Evolutionary conservation across 1,139 yeast species (phyloP), one percentile per base, ranked within the genome.

Genomic region (Scheffersomyces parashehatae): DNA sequence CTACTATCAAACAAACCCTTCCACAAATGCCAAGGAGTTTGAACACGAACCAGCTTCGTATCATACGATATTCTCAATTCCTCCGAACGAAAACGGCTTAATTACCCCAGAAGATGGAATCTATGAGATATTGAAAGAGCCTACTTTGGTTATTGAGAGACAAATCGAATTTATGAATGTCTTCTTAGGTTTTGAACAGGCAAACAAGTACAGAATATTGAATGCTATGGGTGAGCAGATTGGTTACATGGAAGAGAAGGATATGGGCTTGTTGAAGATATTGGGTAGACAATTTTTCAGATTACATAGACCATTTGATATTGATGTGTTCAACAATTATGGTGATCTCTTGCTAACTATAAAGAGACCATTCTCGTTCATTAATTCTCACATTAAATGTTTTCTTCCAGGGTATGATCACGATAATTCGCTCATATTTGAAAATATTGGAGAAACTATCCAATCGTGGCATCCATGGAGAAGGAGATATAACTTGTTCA

Each of bases 381-480:
- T 93, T 52, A 93, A 93, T 60, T 88, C 97, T 1, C 95, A 85
- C 57, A 88, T 93, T 53, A 85, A 85, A 58, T 81, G 88, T 3
- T 73, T 75, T 30, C 63, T 87, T 38, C 96, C 96, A 0, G 77
- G 79, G 0, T 62, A 62, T 37, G 76, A 73, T 48, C 56, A 55
- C 9, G 50, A 62, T 31, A 71, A 73, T 39, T 53, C 64, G 33
- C 54, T 66, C 8, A 69, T 74, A 51, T 61, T 65, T 47, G 87
- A 83, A 36, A 63, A 75, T 1, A 70, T 91, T 30, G 98, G 98
- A 0, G 97, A 91, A 59, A 80, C 89, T 29, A 82, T 86, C 6
- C 98, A 93, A 64, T 83, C 86, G 52, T 93, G 97, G 97, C 98
- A 91, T 67, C 70, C 85, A 40, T 90, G 96, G 96, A 79, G 98